Evolutionary conservation across 768 basidiomycete genomes (phyloP).

Genomic region (Amanita fuliginea): DNA sequence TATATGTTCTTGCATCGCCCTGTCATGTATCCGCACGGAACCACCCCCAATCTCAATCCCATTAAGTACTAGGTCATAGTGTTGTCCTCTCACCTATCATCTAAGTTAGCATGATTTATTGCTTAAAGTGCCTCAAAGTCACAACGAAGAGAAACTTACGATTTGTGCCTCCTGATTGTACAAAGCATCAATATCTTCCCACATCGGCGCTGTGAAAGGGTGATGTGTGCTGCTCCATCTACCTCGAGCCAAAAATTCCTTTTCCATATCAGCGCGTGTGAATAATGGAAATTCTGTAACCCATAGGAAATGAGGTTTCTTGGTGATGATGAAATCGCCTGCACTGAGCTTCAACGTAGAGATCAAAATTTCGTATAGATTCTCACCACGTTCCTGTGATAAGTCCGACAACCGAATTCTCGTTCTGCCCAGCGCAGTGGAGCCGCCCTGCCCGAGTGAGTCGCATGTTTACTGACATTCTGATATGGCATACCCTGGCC

Average conservation of each 20-base stretch:
- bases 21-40: constrained; percentile 87
- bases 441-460: constrained; percentile 56
- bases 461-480: constrained; percentile 7
- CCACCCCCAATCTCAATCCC: constrained; percentile 93
- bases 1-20: constrained; percentile 76
- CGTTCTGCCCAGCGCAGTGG: constrained; percentile 67
- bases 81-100: constrained; percentile 78
- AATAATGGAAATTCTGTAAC: constrained; percentile 94
- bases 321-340: constrained; percentile 48
- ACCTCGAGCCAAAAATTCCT: constrained; percentile 74
- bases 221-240: constrained; percentile 92
- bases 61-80: constrained; percentile 93
- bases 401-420: constrained; percentile 56
- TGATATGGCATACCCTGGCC: constrained; percentile 36
- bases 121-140: neutral
- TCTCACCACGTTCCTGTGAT: constrained; percentile 53
- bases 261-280: constrained; percentile 77
- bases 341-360: constrained; percentile 5
- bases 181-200: constrained; percentile 73
- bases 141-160: constrained; percentile 21
- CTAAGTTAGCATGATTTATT: constrained; percentile 3
- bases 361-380: constrained; percentile 1
- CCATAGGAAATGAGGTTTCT: constrained; percentile 81
- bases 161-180: constrained; percentile 56
- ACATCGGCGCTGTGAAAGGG: constrained; percentile 95